Base-by-base conservation (phyloP, 495 filamentous ascomycete genomes). In the Parathielavia hyrcaniae region DNA sequence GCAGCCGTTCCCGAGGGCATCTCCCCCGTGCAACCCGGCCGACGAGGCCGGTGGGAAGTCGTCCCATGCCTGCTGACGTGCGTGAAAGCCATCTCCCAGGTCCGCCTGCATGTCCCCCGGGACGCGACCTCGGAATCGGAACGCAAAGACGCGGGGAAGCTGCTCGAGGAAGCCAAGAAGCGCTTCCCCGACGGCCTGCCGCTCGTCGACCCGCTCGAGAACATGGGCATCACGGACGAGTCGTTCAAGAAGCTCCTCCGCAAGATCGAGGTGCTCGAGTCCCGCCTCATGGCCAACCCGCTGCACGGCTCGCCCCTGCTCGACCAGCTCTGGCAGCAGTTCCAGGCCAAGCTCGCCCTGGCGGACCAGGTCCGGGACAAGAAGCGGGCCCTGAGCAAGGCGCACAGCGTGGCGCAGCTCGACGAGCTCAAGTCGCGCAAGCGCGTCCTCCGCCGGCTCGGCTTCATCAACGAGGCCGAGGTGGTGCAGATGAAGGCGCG, bases 351-450 rank as follows among this genome's bases (percentile, higher is more conserved):
- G 75, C 79, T 93, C 17, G 80, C 82, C n/a, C 63, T 91, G 11
- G 76, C 72, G 20, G 79, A 84, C 7, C 82, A 89, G 71, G 93
- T 96, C 73, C 97, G 91, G 72, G 80, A 78, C 3, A 82, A 84
- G 52, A 95, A 95, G 78, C 93, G 90, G 75, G 81, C 87, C 63
- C 96, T 97, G 62, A 76, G 77, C 0, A 84, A 87, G 40, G 90
- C 90, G 17, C 83, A 90, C 66, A 86, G 86, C 44, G 84, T 96
- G 51, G 84, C 92, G 67, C 91, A 97, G 69, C 77, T 97, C 14
- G 95, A 97, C 66, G 95, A 98, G 73, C 80, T 98, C 45, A 97
- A 97, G 74, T 89, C 85, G 64, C 85, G 93, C 56, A 97, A 96
- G 75, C 86, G 93, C 61, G 93, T 98, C n/a, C 82, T 98, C 1